phyloP scores from a whole-genome alignment of 2,329 filamentous ascomycete species.

The Botryotinia narcissicola region DNA sequence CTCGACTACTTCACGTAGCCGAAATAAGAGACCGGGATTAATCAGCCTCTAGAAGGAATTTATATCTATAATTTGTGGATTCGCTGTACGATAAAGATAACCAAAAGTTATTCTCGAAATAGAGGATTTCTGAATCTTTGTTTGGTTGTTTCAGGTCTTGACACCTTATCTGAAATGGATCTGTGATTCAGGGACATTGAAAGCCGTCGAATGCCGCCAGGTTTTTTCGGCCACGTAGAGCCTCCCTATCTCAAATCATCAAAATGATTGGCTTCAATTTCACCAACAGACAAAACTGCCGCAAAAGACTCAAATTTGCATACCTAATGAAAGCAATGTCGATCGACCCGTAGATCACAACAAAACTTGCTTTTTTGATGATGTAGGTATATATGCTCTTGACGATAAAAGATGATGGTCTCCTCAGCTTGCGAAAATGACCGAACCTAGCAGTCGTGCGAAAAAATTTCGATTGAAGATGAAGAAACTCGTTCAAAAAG shows the following conservation, averaged over 20 bases:
- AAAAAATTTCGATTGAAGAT: not conserved
- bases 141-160: not conserved
- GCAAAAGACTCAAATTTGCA: not conserved
- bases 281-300: conserved; percentile 5
- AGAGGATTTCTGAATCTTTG: not conserved
- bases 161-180: not conserved
- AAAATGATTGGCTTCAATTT: not conserved
- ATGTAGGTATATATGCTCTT: not conserved
- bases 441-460: too few relatives aligned
- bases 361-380: conserved; percentile 7
- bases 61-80: not conserved
- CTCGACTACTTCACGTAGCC: not conserved
- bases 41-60: not conserved
- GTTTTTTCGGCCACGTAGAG: not conserved
- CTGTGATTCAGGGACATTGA: not conserved
- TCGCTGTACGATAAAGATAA: not conserved
- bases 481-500: conserved; percentile 17
- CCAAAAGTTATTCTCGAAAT: not conserved
- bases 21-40: not conserved
- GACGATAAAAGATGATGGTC: not conserved
- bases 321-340: not conserved
- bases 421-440: not conserved
- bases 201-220: not conserved
- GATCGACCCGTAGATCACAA: not conserved
- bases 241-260: conserved; percentile 8